Evolutionary conservation across 176 grass and related monocot species (phyloP).

Genomic region (Cenchrus purpureus): DNA sequence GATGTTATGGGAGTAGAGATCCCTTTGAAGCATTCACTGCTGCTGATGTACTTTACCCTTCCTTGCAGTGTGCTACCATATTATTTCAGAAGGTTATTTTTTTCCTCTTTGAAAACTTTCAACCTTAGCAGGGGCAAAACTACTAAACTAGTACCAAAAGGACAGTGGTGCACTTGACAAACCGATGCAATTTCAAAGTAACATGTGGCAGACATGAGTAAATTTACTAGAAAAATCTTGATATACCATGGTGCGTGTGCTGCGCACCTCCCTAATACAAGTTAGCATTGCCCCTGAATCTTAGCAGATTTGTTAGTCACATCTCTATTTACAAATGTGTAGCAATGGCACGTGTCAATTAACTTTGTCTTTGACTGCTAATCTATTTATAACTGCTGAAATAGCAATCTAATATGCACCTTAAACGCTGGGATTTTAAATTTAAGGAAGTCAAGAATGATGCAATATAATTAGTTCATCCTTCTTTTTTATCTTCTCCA

Average conservation of each 20-base stretch:
- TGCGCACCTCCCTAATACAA: not conserved
- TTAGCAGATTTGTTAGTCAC: not conserved
- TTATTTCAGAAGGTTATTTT: slow-evolving; percentile 35
- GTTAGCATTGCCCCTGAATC: not conserved
- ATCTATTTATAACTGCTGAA: not conserved
- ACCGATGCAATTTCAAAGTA: slow-evolving; percentile 2
- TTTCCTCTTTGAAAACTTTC: not conserved
- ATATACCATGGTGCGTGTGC: not conserved
- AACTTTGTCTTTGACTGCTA: not conserved
- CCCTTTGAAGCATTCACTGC: slow-evolving; percentile 46
- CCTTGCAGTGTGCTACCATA: slow-evolving; percentile 68
- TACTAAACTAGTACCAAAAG: not conserved
- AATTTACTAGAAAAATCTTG: slow-evolving; percentile 6
- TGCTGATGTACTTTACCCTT: slow-evolving; percentile 58
- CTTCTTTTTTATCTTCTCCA: not conserved
- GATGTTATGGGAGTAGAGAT: slow-evolving; percentile 54
- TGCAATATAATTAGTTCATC: not conserved
- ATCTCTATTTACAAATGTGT: slow-evolving; percentile 1
- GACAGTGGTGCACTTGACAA: not conserved
- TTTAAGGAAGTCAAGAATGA: not conserved
- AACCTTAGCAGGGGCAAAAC: not conserved
- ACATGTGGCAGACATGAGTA: not conserved
- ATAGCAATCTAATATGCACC: not conserved
- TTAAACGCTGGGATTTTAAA: not conserved
- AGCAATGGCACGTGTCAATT: not conserved